Evolutionary conservation across 2,329 filamentous ascomycete species (phyloP), one percentile per base, ranked within the genome.

Genomic region (Drechslerella stenobrocha): DNA sequence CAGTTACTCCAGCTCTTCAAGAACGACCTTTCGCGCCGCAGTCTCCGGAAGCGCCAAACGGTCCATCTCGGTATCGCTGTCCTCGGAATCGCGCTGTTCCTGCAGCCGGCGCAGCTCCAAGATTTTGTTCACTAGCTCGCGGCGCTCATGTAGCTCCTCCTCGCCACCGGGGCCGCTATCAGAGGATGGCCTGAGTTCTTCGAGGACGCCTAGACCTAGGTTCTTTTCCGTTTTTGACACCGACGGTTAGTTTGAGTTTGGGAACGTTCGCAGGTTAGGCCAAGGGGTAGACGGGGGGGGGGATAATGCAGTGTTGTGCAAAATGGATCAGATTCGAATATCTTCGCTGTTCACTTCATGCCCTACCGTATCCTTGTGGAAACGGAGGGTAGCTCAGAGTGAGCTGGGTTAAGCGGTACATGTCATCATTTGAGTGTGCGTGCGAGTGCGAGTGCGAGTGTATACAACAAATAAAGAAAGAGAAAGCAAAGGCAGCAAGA

Each of bases 181-280:
- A 8, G 50, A 44, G 8, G 28, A 30, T 5, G 73, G 71, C 37
- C 76, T 74, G 61, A 76, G 73, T 60, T 77, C 74, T 71, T 80
- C 76, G 2, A 79, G 73, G 11, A 80, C 78, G n/a, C 78, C 78
- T 32, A 80, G 74, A 20, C 78, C 78, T n/a, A 80, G 77, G 69
- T 79, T 72, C 74, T 75, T 67, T 53, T 35, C 34, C 4, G 11
- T 15, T 13, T 13, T 5, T 13, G 34, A 13, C 15, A 37, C 11
- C 34, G 11, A 4, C 3, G 4, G 3, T 15, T 37, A 4, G 4
- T 5, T n/a, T n/a, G n/a, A n/a, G n/a, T n/a, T n/a, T n/a, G n/a
- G n/a, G n/a, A n/a, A n/a, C n/a, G n/a, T n/a, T n/a, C n/a, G n/a
- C n/a, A n/a, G n/a, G n/a, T n/a, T n/a, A n/a, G n/a, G n/a, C n/a